Base-by-base conservation (phyloP, 2,329 filamentous ascomycete species). In the Nemania sp. region DNA sequence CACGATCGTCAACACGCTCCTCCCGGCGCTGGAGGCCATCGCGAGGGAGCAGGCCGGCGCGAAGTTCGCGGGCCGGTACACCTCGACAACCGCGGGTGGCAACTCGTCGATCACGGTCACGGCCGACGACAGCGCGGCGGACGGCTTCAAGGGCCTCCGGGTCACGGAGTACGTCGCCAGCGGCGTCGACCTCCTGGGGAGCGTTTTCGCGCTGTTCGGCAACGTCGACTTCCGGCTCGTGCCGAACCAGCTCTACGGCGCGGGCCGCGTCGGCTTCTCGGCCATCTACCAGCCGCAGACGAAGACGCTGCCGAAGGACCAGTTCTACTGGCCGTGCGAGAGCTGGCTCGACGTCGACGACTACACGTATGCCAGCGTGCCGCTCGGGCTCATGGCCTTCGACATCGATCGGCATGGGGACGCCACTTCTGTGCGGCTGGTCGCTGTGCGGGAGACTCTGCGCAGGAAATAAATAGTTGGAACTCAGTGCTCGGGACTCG, bases 241-340 rank as follows among this genome's bases (percentile, higher is more conserved):
- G 32, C 57, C 57, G 13, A 59, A 59, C 17, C 51, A 54, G 13
- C 57, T 59, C 25, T 59, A 54, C 51, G 45, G 39, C n/a, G 11
- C 12, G 12, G 17, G 25, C 18, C 50, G 52, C 9, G 51, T 59
- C 5, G 57, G 57, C 0, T 59, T 59, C 40, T 49, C 57, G 13
- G 57, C 50, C 13, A 45, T 59, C 21, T 59, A 59, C 37, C 57
- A 59, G 32, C 51, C 45, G 15, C 57, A 51, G 2, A 50, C 57
- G 5, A 18, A 17, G 46, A 34, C 55, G 29, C 57, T 51, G 25
- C 50, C 57, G 13, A 50, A 55, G 45, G 57, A 59, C 10, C 45
- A 59, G 45, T 59, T 59, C 51, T 59, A 59, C 51, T 59, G 57
- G 57, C 45, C 57, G n/a, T 59, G 57, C 20, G 21, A 50, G 51